Base-by-base conservation (phyloP, 345 rosid genomes). In the Psidium guajava region DNA sequence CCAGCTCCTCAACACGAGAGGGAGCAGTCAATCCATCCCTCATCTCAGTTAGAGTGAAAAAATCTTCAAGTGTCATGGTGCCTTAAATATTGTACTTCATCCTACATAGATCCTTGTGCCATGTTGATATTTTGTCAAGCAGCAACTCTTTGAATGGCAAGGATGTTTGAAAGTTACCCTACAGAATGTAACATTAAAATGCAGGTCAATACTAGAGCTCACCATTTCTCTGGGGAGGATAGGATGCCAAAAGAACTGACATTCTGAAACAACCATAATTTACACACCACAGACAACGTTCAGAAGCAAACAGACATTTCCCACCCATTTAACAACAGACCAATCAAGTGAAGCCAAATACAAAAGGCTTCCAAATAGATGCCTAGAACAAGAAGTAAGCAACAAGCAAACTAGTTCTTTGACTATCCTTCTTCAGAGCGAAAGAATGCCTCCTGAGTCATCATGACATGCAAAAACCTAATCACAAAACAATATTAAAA, bases 31-130 rank as follows among this genome's bases (percentile, higher is more conserved):
- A 94, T 88, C 99, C 99, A 93, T 97, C 98, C 87, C 92, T 97
- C 92, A 95, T 93, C 93, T 97, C 98, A 25, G 95, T 87, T 57
- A 94, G 87, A 82, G 97, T 93, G 90, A 96, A 97, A 89, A 97
- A 94, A 93, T 96, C 99, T 88, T 97, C 99, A 9, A 96, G 95
- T 21, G 94, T 92, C 99, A 97, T 97, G 55, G 81, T 87, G 91
- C 89, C 90, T 92, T 89, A 94, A 86, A 91, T 87, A 90, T 36
- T 83, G 91, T 49, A 36, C 80, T 59, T 51, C 59, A 55, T 90
- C 89, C 88, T 88, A 82, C 84, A 74, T 42, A 75, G 85, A 86
- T 90, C 87, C 84, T 83, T 87, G 83, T 18, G 74, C 83, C 64
- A 86, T 32, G 84, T 85, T 55, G 81, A 85, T 57, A 69, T 51